Base-by-base conservation (phyloP, 441 rosid species). In the Populus trichocarpa region DNA sequence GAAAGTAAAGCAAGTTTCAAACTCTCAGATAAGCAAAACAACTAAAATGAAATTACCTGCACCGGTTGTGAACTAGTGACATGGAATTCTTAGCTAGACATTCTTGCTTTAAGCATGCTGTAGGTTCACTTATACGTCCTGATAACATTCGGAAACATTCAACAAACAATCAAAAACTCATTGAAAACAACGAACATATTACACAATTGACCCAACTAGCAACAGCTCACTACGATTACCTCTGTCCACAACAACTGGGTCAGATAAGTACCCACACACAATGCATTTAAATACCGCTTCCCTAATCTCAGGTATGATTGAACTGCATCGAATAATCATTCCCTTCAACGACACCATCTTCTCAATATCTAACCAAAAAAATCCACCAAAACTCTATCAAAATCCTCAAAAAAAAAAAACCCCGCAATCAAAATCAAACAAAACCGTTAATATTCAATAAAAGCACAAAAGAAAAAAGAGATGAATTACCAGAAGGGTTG, bases 331-430 rank as follows among this genome's bases (percentile, higher is more conserved):
- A 77, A 96, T 96, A 18, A 96, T 85, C 98, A 96, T 94, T 72
- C 99, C 98, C 81, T 94, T 94, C 83, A 96, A 80, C 1, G 95
- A 93, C 25, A 94, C 90, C 98, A 94, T 94, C 97, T 94, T 96
- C 92, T 94, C 98, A 40, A 94, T 92, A 86, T 96, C 99, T 94
- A 79, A 59, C 59, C 67, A 82, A 83, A 80, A 53, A 20, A 40
- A 8, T 32, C 53, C 35, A 32, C 8, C 26, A 18, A 30, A 53
- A 22, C 16, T 2, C 28, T 23, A 9, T 73, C 59, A 20, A 67
- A n/a, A 57, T 64, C 50, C 8, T 65, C 70, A 42, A 9, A 8
- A 12, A 3, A 3, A 25, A 9, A 16, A 8, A 26, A 38, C 10
- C 16, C 26, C 18, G 66, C 3, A 33, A 73, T 71, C 35, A 78